phyloP scores from a whole-genome alignment of 208 protist genomes.

The Leishmania mexicana region DNA sequence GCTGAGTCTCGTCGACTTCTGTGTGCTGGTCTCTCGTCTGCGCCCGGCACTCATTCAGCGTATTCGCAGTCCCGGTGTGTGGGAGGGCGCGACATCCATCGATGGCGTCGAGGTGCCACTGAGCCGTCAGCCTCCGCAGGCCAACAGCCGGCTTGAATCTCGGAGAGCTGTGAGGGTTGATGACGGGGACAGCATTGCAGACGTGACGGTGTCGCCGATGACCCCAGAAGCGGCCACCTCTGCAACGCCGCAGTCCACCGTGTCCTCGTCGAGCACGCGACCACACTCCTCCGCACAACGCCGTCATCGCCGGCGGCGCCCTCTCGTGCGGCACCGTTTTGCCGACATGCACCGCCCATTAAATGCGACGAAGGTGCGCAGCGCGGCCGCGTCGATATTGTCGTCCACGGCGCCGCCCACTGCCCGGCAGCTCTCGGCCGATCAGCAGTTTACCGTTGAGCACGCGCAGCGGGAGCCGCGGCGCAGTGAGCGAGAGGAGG shows the following conservation, averaged over 20 bases:
- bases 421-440: constrained; percentile 27
- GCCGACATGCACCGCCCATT: background rate
- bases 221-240: constrained; percentile 14
- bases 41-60: constrained; percentile 53
- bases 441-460: constrained; percentile 17
- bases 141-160: background rate
- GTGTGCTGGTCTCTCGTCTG: constrained; percentile 70
- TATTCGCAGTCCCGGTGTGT: constrained; percentile 40
- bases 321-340: background rate
- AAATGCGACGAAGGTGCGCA: background rate
- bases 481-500: no score
- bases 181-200: constrained; percentile 16
- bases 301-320: background rate
- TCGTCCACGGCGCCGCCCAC: constrained; percentile 12
- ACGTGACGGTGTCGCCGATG: constrained; percentile 41
- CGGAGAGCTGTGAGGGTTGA: no score
- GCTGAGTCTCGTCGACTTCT: constrained; percentile 59
- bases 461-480: background rate
- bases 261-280: constrained; percentile 4
- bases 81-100: background rate
- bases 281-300: background rate
- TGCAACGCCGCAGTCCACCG: constrained; percentile 5
- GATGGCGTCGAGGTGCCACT: background rate
- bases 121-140: background rate
- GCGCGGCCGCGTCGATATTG: background rate